Evolutionary conservation across 1,139 yeast species (phyloP).

Genomic region (Blastobotrys elegans): DNA sequence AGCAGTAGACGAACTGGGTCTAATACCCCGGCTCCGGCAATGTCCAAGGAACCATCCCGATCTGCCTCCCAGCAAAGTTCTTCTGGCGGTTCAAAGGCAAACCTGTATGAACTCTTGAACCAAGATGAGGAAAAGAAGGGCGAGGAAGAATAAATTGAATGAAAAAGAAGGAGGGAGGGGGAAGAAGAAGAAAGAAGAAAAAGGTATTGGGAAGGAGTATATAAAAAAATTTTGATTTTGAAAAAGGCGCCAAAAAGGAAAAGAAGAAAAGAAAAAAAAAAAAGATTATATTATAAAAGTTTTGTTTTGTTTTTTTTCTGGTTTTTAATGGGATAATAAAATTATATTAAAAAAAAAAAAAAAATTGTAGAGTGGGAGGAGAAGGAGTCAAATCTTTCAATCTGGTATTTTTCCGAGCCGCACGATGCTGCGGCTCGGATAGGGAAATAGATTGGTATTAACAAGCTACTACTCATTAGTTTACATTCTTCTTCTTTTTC

Average conservation of each 20-base stretch:
- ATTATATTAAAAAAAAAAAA: too few species aligned
- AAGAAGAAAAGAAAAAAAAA: too few species aligned
- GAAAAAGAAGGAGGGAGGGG: background rate
- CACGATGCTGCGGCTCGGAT: too few species aligned
- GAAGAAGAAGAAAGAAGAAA: background rate
- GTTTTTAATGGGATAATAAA: too few species aligned
- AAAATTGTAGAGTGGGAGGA: too few species aligned
- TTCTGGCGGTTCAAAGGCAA: slow-evolving; percentile 19
- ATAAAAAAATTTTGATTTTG: background rate
- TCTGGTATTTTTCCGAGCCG: too few species aligned
- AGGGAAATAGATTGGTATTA: too few species aligned
- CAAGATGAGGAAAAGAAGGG: slow-evolving; percentile 21
- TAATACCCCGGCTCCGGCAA: slow-evolving; percentile 26
- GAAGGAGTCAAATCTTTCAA: too few species aligned
- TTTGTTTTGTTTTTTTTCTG: too few species aligned
- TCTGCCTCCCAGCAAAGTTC: slow-evolving; percentile 15
- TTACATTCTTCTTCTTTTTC: background rate
- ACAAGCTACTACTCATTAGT: too few species aligned
- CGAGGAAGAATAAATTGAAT: slow-evolving; percentile 1
- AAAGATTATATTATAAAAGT: too few species aligned
- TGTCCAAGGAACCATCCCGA: slow-evolving; percentile 27
- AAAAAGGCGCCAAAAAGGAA: too few species aligned
- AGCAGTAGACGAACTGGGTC: slow-evolving; percentile 16
- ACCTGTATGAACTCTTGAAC: slow-evolving; percentile 30
- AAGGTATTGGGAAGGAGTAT: background rate